Evolutionary conservation across 768 basidiomycete genomes (phyloP).

Genomic region (Boletales sp.): DNA sequence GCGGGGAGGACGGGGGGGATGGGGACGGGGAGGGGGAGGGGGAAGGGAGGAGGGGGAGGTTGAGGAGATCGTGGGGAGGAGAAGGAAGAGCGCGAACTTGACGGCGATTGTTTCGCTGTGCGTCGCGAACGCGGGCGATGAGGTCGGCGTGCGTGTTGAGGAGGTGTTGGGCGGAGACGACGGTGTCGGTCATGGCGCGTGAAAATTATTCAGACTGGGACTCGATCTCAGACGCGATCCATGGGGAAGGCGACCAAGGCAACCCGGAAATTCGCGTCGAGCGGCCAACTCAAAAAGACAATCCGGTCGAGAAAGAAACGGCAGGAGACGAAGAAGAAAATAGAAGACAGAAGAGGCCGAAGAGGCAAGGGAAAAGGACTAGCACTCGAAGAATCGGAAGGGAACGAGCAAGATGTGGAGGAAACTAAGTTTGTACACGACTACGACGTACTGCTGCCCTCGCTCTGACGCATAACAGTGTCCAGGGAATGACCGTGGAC

Average conservation of each 20-base stretch:
- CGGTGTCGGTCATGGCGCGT: constrained; percentile 29
- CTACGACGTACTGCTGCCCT: no score
- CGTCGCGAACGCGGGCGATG: constrained; percentile 49
- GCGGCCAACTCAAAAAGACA: constrained; percentile 83
- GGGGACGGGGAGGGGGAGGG: constrained; percentile 50
- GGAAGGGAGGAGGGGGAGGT: constrained; percentile 55
- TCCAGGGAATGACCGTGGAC: constrained; percentile 63
- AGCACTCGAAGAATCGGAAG: constrained; percentile 23
- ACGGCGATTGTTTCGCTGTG: constrained; percentile 56
- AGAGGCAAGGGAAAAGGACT: constrained; percentile 28
- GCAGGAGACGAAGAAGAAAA: constrained; percentile 70
- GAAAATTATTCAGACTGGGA: no score
- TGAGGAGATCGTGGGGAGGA: constrained; percentile 53
- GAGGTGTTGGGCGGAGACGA: constrained; percentile 61
- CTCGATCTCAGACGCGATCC: constrained; percentile 12
- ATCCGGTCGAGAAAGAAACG: constrained; percentile 83
- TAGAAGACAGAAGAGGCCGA: constrained; percentile 51
- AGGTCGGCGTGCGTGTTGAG: constrained; percentile 61
- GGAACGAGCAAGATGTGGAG: constrained; percentile 11
- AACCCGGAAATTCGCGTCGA: constrained; percentile 83
- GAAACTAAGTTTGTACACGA: constrained; percentile 10
- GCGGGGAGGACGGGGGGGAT: constrained; percentile 48
- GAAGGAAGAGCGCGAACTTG: constrained; percentile 53
- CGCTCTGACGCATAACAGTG: constrained; percentile 1
- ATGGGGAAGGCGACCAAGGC: constrained; percentile 64